phyloP scores from a whole-genome alignment of 257 asterid species.

The Salvia miltiorrhiza region DNA sequence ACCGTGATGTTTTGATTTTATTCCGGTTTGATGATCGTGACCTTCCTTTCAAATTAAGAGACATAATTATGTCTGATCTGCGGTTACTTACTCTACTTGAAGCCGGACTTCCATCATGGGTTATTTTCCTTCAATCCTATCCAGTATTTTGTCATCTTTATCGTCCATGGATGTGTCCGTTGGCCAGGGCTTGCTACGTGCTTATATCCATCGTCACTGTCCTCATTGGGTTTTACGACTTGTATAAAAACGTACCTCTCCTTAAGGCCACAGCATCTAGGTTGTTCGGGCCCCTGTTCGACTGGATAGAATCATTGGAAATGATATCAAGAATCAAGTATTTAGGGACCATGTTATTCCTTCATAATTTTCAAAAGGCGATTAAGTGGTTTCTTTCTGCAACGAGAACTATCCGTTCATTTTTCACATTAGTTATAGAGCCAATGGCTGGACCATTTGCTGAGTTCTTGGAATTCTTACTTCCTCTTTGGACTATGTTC shows the following conservation, averaged over 20 bases:
- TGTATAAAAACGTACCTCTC: conserved; percentile 91
- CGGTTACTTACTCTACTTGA: conserved; percentile 83
- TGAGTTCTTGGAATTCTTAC: conserved; percentile 57
- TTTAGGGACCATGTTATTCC: conserved; percentile 96
- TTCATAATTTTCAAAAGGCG: conserved; percentile 92
- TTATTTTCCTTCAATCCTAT: conserved; percentile 90
- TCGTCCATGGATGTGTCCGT: conserved; percentile 99
- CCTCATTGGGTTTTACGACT: conserved; percentile 91
- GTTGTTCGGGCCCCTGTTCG: conserved; percentile 92
- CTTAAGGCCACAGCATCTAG: conserved; percentile 87
- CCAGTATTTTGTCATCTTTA: conserved; percentile 86
- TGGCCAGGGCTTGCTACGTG: conserved; percentile 76
- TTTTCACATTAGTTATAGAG: conserved; percentile 44
- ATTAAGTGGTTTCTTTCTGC: conserved; percentile 72
- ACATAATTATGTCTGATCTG: conserved; percentile 64
- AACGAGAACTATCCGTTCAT: conserved; percentile 57
- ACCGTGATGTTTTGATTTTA: conserved; percentile 74
- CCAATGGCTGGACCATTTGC: conserved; percentile 72
- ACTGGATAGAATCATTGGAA: conserved; percentile 96
- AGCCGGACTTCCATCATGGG: conserved; percentile 99
- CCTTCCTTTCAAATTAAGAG: conserved; percentile 78
- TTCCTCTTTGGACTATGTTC: conserved; percentile 65
- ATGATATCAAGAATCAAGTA: conserved; percentile 87
- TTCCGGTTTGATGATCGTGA: conserved; percentile 69
- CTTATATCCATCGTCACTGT: conserved; percentile 77